Base-by-base conservation (phyloP, 2,329 filamentous ascomycete genomes). In the Ustulina deusta region DNA sequence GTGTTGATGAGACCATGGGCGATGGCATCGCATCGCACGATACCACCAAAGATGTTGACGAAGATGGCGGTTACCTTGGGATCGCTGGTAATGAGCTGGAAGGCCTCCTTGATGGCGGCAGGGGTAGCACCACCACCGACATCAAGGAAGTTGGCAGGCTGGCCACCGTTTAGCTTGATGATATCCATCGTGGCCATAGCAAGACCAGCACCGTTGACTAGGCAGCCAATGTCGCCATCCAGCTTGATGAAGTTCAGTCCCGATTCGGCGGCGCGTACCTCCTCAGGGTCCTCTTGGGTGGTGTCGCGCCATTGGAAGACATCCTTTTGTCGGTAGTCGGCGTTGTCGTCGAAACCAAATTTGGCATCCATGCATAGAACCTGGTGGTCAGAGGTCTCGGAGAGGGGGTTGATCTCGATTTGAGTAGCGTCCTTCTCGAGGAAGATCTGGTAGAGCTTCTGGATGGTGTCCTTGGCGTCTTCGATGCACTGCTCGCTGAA, bases 111-210 rank as follows among this genome's bases (percentile, higher is more conserved):
- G 84, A 99, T 99, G 77, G 96, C 96, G 74, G 94, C 91, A 38
- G 96, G 94, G 69, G 96, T 99, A 74, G 96, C 96, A 86, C 96
- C 96, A 81, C 96, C 96, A 79, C 96, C 96, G 75, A 99, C 96
- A 81, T 99, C 96, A 76, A 99, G 88, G 90, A 99, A 99, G 90
- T 99, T 99, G 76, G 96, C 96, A 71, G 96, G 96, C 79, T 89
- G 86, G 72, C 96, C 96, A 76, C 96, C 96, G 85, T 98, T 99
- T 72, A 99, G 89, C 90, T 99, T 98, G 89, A 99, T 99, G 83
- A 99, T 98, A 83, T 99, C 96, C 96, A 99, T 99, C 81, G 96
- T 99, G 72, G 96, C 96, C 96, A 99, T 99, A 84, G 96, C 96
- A 74, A 99, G 92, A 85, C 96, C 96, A 78, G 96, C 96, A 81